Evolutionary conservation across 495 filamentous ascomycete species (phyloP).

Genomic region (Podospora tetraspora): DNA sequence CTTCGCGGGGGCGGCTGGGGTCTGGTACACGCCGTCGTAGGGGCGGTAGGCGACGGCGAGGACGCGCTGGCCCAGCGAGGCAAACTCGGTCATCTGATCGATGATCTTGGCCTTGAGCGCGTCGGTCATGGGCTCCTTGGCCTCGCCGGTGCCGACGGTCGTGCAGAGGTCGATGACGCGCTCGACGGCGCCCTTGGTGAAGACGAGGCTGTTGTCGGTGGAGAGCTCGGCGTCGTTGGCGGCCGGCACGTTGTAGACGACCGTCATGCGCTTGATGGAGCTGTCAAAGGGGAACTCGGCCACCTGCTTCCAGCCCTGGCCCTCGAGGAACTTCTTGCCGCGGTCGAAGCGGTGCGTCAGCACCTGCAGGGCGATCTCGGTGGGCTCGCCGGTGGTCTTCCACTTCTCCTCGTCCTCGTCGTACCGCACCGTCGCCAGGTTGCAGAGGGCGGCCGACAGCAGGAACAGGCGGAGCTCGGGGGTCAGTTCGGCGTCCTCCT

Average conservation of each 20-base stretch:
- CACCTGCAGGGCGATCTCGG: conserved; percentile 77
- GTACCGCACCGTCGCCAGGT: conserved; percentile 64
- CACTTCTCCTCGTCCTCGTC: conserved; percentile 51
- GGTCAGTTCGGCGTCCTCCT: conserved; percentile 32
- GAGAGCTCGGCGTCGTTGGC: conserved; percentile 25
- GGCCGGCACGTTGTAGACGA: conserved; percentile 52
- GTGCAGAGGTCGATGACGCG: conserved; percentile 68
- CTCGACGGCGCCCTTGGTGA: conserved; percentile 80
- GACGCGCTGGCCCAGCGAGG: conserved; percentile 72
- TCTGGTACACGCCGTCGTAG: conserved; percentile 23
- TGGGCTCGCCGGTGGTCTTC: conserved; percentile 76
- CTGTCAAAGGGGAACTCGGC: conserved; percentile 80
- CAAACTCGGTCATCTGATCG: conserved; percentile 61
- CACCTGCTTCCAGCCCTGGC: conserved; percentile 56
- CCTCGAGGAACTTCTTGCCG: conserved; percentile 50
- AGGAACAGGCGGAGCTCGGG: conserved; percentile 59
- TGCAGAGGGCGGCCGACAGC: conserved; percentile 69
- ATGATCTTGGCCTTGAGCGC: conserved; percentile 56
- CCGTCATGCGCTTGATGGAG: conserved; percentile 78
- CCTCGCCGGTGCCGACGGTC: conserved; percentile 48
- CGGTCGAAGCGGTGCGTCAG: conserved; percentile 66
- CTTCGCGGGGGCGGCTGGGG: conserved; percentile 5
- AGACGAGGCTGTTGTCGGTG: conserved; percentile 48
- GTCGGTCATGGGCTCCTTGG: conserved; percentile 50
- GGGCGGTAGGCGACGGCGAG: conserved; percentile 63